phyloP scores from a whole-genome alignment of 2,329 filamentous ascomycete genomes.

The Claviceps purpurea region DNA sequence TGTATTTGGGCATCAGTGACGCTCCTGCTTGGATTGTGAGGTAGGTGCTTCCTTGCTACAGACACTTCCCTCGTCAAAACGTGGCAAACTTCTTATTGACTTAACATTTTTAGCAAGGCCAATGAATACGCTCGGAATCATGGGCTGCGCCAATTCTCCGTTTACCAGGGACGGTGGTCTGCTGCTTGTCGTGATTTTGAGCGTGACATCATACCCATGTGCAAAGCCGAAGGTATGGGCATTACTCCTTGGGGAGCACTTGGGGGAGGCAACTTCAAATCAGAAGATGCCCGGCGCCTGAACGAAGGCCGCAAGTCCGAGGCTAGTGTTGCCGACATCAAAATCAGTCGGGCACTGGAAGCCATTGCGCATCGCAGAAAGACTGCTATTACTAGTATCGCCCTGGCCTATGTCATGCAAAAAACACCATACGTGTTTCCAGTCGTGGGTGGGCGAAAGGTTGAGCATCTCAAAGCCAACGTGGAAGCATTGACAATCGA shows the following conservation, averaged over 20 bases:
- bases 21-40: slow-evolving; percentile 56
- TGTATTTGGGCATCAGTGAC: slow-evolving; percentile 54
- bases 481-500: slow-evolving; percentile 52
- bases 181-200: slow-evolving; percentile 26
- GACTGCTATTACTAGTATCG: slow-evolving; percentile 34
- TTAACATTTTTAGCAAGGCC: slow-evolving; percentile 30
- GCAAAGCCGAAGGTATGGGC: slow-evolving; percentile 32
- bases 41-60: slow-evolving; percentile 10
- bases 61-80: neutral
- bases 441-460: slow-evolving; percentile 55
- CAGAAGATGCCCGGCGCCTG: slow-evolving; percentile 20
- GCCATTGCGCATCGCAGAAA: slow-evolving; percentile 33
- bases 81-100: neutral
- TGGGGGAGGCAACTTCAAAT: slow-evolving; percentile 34
- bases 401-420: slow-evolving; percentile 60
- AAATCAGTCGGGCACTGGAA: slow-evolving; percentile 32
- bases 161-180: slow-evolving; percentile 31
- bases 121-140: slow-evolving; percentile 58
- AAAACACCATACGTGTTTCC: slow-evolving; percentile 63
- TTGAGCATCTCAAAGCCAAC: slow-evolving; percentile 57
- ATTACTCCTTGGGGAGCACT: slow-evolving; percentile 46
- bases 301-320: slow-evolving; percentile 23
- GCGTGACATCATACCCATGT: slow-evolving; percentile 31
- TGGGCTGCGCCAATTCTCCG: slow-evolving; percentile 53
- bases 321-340: slow-evolving; percentile 39